Base-by-base conservation (phyloP, 164 flowering plant species). In the Dillenia turbinata region DNA sequence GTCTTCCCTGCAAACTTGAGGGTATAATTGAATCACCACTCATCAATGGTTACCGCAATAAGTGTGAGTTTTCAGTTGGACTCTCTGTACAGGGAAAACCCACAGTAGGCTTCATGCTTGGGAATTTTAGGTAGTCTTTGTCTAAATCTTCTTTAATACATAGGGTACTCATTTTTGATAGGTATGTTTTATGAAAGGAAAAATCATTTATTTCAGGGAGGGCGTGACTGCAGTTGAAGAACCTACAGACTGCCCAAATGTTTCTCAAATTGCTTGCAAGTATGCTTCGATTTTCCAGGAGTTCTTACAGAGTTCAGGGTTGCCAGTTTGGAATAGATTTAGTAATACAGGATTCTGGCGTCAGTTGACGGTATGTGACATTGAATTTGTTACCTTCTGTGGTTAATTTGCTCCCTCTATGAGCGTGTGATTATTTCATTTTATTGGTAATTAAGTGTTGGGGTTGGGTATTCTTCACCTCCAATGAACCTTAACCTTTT, bases 31-130 rank as follows among this genome's bases (percentile, higher is more conserved):
- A 78, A 57, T 94, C 99, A 49, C 99, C 99, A 12, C 64, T 89
- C 64, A 68, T 79, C 26, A 77, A 86, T 78, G 99, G 96, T 62
- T 94, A 94, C 57, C 88, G 96, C 22, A 94, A 94, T 79, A 94
- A 94, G 79, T 94, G 97, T 63, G 97, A 94, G 68, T 94, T 94
- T 74, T 89, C 99, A 10, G 79, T 85, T 71, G 99, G 97, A 57
- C 79, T 75, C 71, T 91, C 97, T 64, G 63, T 77, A 15, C 79
- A 81, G 48, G 94, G 92, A 12, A 91, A 84, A 63, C 78, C 72
- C 44, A 94, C 93, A 51, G 96, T 85, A 54, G 99, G 99, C 5
- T 94, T 91, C 73, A 76, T 81, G 91, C 83, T 94, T 52, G 99
- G 99, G 57, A 94, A 91, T 77, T 94, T 91, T 70, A 87, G 99